Base-by-base conservation (phyloP, 768 basidiomycete species). In the Pholiota molesta region DNA sequence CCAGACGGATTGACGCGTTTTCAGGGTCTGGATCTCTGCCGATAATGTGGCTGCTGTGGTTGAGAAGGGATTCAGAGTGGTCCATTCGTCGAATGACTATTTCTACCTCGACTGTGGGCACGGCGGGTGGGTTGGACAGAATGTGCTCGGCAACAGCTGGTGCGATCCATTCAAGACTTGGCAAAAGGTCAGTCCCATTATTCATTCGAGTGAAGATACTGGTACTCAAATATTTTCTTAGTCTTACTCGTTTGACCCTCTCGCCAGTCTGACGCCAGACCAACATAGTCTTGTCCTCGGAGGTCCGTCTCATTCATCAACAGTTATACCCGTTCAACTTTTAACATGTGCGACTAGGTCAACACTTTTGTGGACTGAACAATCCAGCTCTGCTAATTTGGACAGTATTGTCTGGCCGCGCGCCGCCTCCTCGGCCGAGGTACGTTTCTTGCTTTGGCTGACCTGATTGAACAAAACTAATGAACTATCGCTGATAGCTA, bases 31-130 rank as follows among this genome's bases (percentile, higher is more conserved):
- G 90, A 88, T 88, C 40, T 86, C 87, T 0, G 86, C 88, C 0
- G 72, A 73, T 8, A 73, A 91, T 66, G 90, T 83, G 11, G 77
- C 77, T 0, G 73, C 79, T 1, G 89, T 92, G 3, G 83, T 84
- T 0, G 72, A 80, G 51, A 83, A 84, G 67, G 86, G 87, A 0
- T 86, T 78, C 78, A 74, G 78, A 51, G 72, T 94, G 40, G 76
- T 95, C 13, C 90, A 92, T 59, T 84, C 87, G 0, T 79, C 90
- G 3, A 86, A 84, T n/a, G 86, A 93, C 71, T 89, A 86, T 74
- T 92, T 94, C 73, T 94, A 95, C 73, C 85, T 93, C 19, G 91
- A 92, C 68, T 91, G 89, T 62, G 91, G 91, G 31, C 83, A 70
- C 3, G 91, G 91, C 13, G 86, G 81, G 16, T 92, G 90, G 88